Evolutionary conservation across 2,329 filamentous ascomycete species (phyloP).

Genomic region (Aspergillus flavus): DNA sequence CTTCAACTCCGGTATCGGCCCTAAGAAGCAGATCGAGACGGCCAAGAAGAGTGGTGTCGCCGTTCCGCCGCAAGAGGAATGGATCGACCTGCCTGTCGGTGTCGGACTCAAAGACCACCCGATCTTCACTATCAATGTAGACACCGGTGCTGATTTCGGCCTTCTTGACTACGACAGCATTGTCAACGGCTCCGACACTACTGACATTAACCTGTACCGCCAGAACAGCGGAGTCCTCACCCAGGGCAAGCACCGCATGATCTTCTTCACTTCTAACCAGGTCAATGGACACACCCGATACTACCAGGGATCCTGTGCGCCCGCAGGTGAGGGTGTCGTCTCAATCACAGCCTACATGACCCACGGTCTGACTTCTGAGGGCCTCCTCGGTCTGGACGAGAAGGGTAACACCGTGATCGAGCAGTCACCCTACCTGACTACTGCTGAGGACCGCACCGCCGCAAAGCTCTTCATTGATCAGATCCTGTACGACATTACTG

Average conservation of each 20-base stretch:
- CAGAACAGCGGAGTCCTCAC: conserved; percentile 24
- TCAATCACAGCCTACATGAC: conserved; percentile 31
- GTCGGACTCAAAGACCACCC: conserved; percentile 51
- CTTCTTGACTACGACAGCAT: conserved; percentile 21
- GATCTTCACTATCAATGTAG: conserved; percentile 25
- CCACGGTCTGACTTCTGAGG: conserved; percentile 30
- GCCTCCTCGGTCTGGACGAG: conserved; percentile 25
- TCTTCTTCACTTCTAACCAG: conserved; percentile 30
- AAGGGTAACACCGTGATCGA: conserved; percentile 30
- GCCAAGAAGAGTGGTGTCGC: conserved; percentile 48
- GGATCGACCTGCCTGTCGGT: conserved; percentile 57
- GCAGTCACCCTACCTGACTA: conserved; percentile 29
- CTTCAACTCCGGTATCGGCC: conserved; percentile 70
- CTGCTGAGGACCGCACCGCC: conserved; percentile 25
- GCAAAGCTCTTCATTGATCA: conserved; percentile 24
- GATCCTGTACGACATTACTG: conserved; percentile 24
- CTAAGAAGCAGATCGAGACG: conserved; percentile 50
- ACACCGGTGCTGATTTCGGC: conserved; percentile 23
- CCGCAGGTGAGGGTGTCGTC: conserved; percentile 15
- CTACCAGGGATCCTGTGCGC: conserved; percentile 24
- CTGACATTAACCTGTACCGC: conserved; percentile 28
- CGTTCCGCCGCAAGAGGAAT: conserved; percentile 47
- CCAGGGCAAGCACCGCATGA: conserved; percentile 30
- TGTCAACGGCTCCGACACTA: conserved; percentile 21
- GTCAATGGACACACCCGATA: conserved; percentile 29